phyloP scores from a whole-genome alignment of 1,139 yeast species.

The Blastobotrys apis region DNA sequence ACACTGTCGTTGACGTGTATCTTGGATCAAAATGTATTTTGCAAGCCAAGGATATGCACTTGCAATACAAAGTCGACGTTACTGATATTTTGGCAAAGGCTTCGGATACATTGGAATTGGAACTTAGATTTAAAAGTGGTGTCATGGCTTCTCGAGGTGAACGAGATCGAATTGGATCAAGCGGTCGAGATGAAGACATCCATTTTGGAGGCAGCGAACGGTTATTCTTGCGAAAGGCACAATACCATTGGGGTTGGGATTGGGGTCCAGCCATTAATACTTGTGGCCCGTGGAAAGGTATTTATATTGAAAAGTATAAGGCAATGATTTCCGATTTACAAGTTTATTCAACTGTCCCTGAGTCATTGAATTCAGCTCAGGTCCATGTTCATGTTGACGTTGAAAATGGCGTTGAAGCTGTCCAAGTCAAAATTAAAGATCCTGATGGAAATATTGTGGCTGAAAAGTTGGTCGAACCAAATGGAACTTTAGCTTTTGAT shows the following conservation, averaged over 20 bases:
- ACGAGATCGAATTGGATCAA: conserved; percentile 12
- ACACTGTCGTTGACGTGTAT: conserved; percentile 40
- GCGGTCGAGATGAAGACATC: conserved; percentile 12
- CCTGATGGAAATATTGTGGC: background rate
- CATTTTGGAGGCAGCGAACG: conserved; percentile 12
- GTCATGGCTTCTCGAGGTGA: conserved; percentile 12
- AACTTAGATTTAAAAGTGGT: conserved; percentile 7
- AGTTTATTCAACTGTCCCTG: conserved; percentile 19
- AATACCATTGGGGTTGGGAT: conserved; percentile 22
- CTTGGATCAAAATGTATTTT: conserved; percentile 36
- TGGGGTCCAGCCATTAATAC: conserved; percentile 20
- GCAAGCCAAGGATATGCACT: conserved; percentile 19
- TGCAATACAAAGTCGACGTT: conserved; percentile 21
- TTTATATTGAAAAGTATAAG: conserved; percentile 14
- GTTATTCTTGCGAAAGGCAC: conserved; percentile 19
- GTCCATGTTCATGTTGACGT: background rate
- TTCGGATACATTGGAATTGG: conserved; percentile 2
- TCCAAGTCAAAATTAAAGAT: background rate
- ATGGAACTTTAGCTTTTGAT: background rate
- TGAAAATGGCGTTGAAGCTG: background rate
- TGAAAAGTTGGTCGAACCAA: background rate
- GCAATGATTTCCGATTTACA: conserved; percentile 7
- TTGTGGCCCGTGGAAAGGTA: conserved; percentile 20
- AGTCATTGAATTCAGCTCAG: conserved; percentile 13
- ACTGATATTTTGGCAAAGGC: conserved; percentile 12